Evolutionary conservation across 768 basidiomycete species (phyloP), one percentile per base, ranked within the genome.

Genomic region (Hemileccinum rubropunctum): DNA sequence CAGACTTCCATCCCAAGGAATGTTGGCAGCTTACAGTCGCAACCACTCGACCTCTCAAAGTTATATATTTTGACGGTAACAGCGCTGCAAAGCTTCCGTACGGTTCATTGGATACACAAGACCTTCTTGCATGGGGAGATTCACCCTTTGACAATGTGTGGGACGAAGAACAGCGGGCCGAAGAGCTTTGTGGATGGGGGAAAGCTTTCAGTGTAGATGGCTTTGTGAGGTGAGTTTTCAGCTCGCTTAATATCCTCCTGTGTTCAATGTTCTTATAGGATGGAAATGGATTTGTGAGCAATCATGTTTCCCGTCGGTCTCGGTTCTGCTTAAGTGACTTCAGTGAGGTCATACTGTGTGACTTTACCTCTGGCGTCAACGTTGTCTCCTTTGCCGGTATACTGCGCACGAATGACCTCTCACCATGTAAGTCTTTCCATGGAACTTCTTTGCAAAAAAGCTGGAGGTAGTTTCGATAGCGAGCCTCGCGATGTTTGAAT

Each of bases 311-410:
- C 32, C n/a, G 17, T 11, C 17, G 20, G 3, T 18, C 14, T 2
- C 3, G 2, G 65, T 58, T 57, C 9, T 37, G 2, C 18, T 26
- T 33, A 37, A 17, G 6, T 6, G 23, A n/a, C 10, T 13, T 42
- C 44, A 78, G 76, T 50, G 78, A 80, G 61, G 62, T 77, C n/a
- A 76, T 78, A 72, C 60, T 77, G 7, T 80, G 77, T 53, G 67
- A 78, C 52, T 77, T 80, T 51, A 68, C 62, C 1, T 54, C 61
- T 1, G 74, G 74, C 6, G 60, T 79, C 5, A 59, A 72, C 13
- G 53, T 67, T 1, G 68, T 73, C 7, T 74, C 77, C 13, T 72
- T 74, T 55, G 55, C 67, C 6, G 64, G 74, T 26, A 55, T 77
- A 20, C 5, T 14, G 4, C 4, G 17, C 7, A n/a, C 20, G 27